These are phyloP conservation scores for Apiotrichum gamsii DNA, from an alignment of 1,284 basidiomycete species.

Conservation along the genomic window DNA sequence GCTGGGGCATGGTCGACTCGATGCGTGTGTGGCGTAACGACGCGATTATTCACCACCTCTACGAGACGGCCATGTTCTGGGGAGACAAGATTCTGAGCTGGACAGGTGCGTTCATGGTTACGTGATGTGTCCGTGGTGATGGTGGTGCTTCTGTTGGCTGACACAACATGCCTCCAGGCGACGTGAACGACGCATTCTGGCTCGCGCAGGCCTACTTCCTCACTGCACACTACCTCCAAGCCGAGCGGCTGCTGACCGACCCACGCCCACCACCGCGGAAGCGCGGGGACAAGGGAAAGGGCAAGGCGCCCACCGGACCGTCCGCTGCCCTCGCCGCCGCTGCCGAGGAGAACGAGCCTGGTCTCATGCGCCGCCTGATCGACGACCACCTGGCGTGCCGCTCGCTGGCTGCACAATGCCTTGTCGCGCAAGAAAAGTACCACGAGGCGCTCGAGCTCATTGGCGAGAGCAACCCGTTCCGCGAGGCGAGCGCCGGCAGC, in stretches of 20 bases:
- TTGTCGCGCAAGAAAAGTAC: conserved; percentile 89
- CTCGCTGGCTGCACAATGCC: conserved; percentile 89
- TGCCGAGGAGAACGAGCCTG: conserved; percentile 6
- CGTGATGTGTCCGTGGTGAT: no score
- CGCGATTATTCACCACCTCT: conserved; percentile 94
- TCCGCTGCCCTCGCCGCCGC: no score
- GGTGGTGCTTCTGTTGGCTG: not conserved
- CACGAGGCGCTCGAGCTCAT: conserved; percentile 87
- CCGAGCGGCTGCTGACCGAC: conserved; percentile 80
- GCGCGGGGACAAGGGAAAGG: conserved; percentile 11
- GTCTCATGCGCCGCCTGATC: conserved; percentile 53
- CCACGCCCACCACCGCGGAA: conserved; percentile 49
- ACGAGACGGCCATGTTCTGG: conserved; percentile 97
- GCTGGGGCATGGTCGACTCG: conserved; percentile 80
- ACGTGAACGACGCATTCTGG: conserved; percentile 97
- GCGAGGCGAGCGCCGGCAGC: conserved; percentile 21
- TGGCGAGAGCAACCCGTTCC: conserved; percentile 83
- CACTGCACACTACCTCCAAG: conserved; percentile 88
- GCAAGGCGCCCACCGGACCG: conserved; percentile 14
- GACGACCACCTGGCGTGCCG: conserved; percentile 88
- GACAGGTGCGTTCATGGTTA: conserved; percentile 74
- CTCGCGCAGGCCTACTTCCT: conserved; percentile 95
- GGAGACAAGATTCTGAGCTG: conserved; percentile 91
- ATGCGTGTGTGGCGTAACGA: conserved; percentile 96
- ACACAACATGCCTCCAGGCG: conserved; percentile 54